Percentiles rank a stretch among this genome's conserved stretches.
Evolutionary conservation across 768 basidiomycete genomes (phyloP).

Genomic region (Leucosporidium yakuticum): DNA sequence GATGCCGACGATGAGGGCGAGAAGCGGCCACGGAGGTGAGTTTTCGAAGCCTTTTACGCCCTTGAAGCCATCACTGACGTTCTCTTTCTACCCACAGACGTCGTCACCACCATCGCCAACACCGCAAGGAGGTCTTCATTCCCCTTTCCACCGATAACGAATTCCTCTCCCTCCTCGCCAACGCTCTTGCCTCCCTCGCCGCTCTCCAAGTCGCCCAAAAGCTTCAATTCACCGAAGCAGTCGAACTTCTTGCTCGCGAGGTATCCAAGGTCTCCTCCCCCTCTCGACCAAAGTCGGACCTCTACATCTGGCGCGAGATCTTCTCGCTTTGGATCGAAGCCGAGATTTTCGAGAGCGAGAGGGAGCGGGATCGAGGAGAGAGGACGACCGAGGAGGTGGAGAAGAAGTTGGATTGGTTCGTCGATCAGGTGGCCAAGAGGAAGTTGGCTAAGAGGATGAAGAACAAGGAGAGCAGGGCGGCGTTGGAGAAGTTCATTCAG

Average conservation of each 20-base stretch:
- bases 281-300: conserved; percentile 51
- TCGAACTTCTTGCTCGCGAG: conserved; percentile 48
- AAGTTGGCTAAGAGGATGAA: conserved; percentile 57
- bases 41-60: not conserved
- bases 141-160: conserved; percentile 71
- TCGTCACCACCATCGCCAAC: conserved; percentile 12
- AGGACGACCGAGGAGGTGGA: conserved; percentile 65
- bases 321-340: conserved; percentile 75
- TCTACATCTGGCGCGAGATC: conserved; percentile 84
- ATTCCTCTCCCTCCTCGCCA: conserved; percentile 69
- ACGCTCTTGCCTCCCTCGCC: conserved; percentile 52
- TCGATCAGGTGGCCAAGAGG: conserved; percentile 53
- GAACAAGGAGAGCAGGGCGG: conserved; percentile 54
- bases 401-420: conserved; percentile 58
- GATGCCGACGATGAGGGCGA: conserved; percentile 7
- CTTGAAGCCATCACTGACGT: not conserved
- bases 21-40: conserved; percentile 1
- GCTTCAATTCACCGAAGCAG: conserved; percentile 50
- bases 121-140: conserved; percentile 58
- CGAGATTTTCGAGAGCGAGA: conserved; percentile 71
- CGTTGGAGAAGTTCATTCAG: conserved; percentile 64
- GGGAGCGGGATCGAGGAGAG: conserved; percentile 61
- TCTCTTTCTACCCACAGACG: not conserved
- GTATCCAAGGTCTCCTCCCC: conserved; percentile 44
- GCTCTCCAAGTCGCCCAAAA: conserved; percentile 51